These are phyloP conservation scores for Naganishia antarctica DNA, from an alignment of 768 basidiomycete genomes.

Conservation along the genomic window DNA sequence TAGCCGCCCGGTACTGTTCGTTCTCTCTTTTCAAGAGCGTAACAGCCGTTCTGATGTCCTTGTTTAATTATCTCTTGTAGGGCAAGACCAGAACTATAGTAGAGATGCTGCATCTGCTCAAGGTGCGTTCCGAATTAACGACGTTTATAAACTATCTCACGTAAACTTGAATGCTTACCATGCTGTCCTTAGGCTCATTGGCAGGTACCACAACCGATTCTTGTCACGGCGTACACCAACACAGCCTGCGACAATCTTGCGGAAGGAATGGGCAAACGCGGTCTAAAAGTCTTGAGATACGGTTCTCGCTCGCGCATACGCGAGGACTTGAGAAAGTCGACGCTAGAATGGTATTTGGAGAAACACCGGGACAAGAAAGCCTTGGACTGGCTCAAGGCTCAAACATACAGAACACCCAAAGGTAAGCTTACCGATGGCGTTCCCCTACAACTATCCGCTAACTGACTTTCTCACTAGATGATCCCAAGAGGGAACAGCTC, in stretches of 20 bases:
- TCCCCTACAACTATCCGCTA: not conserved
- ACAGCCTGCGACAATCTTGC: slow-evolving; percentile 87
- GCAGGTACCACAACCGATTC: slow-evolving; percentile 71
- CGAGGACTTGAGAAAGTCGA: slow-evolving; percentile 57
- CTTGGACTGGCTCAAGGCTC: not conserved
- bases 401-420: not conserved
- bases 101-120: slow-evolving; percentile 73
- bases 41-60: slow-evolving; percentile 5
- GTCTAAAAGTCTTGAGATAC: slow-evolving; percentile 68
- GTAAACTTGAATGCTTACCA: too few species aligned
- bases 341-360: slow-evolving; percentile 62
- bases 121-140: slow-evolving; percentile 53
- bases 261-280: slow-evolving; percentile 55
- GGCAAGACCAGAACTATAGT: slow-evolving; percentile 91
- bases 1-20: slow-evolving; percentile 39
- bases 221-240: slow-evolving; percentile 93
- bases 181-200: slow-evolving; percentile 60
- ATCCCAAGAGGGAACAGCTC: slow-evolving; percentile 27
- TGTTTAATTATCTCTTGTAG: slow-evolving; percentile 48
- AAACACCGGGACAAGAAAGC: slow-evolving; percentile 53
- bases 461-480: not conserved
- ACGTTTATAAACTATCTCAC: too few species aligned
- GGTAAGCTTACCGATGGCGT: not conserved
- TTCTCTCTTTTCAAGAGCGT: not conserved
- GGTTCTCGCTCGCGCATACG: slow-evolving; percentile 63